Base-by-base conservation (phyloP, 225 moss, liverwort and hornwort species). In the Lunularia cruciata region DNA sequence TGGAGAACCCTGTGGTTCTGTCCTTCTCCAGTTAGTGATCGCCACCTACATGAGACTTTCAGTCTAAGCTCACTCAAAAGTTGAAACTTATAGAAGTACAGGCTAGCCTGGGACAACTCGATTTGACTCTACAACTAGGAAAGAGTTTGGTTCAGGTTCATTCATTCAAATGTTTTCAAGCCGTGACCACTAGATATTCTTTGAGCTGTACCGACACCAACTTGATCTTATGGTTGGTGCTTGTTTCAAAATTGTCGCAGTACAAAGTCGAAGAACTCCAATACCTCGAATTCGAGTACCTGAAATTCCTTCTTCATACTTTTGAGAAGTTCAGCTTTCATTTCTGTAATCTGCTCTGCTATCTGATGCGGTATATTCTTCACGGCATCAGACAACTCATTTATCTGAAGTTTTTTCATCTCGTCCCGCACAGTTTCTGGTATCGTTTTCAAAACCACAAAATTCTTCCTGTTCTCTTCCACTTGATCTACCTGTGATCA, bases 321-420 rank as follows among this genome's bases (percentile, higher is more conserved):
- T 37, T 48, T 47, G 38, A 80, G 79, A 38, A 80, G 60, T 52
- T 68, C 72, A 33, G 23, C 35, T 57, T 80, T 75, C 32, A 80
- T 47, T 18, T 73, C 72, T 58, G 57, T 49, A 19, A 76, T 47
- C 51, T 76, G 76, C 36, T 81, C 68, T 33, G 67, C 61, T 28
- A 80, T 60, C 26, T 56, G 60, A 32, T 36, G 46, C 34, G 75
- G 75, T 52, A 76, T 55, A 35, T 34, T 75, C 58, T 72, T 69
- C 19, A 72, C 47, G 8, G 63, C 72, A 23, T 71, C 42, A 18
- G 60, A 55, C 3, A 80, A 55, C 46, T 68, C 72, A 6, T 71
- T 54, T 39, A 67, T 61, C 38, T 76, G 75, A n/a, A 74, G 40
- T 48, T 58, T 66, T 61, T 52, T 65, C 65, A 71, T 60, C 57